Evolutionary conservation across 306 rosid genomes (phyloP), one percentile per base, ranked within the genome.

Genomic region (Abrus pulchellus): DNA sequence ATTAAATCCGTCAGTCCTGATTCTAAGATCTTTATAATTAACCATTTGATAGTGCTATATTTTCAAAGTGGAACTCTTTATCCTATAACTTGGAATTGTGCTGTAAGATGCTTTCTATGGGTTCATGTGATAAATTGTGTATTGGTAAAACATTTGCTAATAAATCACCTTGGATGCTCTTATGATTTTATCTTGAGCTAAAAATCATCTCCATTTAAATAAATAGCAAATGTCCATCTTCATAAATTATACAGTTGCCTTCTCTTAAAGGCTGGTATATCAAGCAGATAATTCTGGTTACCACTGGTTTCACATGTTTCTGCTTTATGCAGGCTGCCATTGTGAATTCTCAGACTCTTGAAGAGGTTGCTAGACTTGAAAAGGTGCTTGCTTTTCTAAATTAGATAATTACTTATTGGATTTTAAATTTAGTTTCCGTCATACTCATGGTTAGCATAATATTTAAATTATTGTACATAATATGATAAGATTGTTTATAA

Each of bases 321-420:
- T 43, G 29, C 9, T 56, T 38, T 32, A 32, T 84, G 86, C 92
- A 94, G 99, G 99, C 99, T 83, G 99, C 99, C 81, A 94, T 94
- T 72, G 99, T 94, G 84, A 94, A 91, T 73, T 94, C 99, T 54
- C 97, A 90, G 86, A 94, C 99, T 62, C 97, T 94, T 75, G 99
- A 94, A 88, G 99, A 94, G 87, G 99, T 94, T 78, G 97, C 99
- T 56, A 91, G 99, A 84, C 94, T 94, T 81, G 99, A 94, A 90
- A 87, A 94, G 99, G 99, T 94, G 80, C 80, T 83, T 64, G 36
- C 33, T 60, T 89, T 71, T 77, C 68, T 72, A 63, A 33, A 28
- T 36, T 13, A 20, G 53, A 78, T 41, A 80, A 68, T 40, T 9
- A 9, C 41, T 29, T 47, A 12, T 30, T 53, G 1, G 53, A 62